These are phyloP conservation scores for Clausena lansium DNA, from an alignment of 345 rosid genomes.

Conservation along the genomic window DNA sequence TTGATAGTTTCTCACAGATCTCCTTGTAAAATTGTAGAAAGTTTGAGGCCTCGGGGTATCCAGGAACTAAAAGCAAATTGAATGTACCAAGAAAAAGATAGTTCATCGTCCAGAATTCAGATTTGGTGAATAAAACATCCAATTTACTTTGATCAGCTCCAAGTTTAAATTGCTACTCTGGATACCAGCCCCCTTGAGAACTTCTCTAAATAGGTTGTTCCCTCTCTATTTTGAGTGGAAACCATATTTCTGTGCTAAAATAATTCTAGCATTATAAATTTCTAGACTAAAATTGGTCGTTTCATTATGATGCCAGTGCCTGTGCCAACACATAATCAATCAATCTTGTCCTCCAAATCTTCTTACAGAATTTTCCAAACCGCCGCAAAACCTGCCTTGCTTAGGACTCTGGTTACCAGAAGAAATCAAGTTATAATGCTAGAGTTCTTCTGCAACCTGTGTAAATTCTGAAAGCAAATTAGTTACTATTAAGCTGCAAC, in stretches of 20 bases:
- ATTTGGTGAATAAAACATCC: background rate
- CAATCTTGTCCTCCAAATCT: background rate
- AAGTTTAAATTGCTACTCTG: background rate
- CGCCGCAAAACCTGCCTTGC: background rate
- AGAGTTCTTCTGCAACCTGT: background rate
- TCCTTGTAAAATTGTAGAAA: slow-evolving; percentile 9
- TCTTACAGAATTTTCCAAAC: background rate
- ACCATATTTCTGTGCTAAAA: background rate
- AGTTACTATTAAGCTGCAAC: background rate
- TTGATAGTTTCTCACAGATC: slow-evolving; percentile 9
- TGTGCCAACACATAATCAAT: background rate
- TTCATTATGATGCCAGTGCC: background rate
- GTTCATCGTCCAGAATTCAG: background rate
- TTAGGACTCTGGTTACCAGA: background rate
- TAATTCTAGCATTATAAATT: background rate
- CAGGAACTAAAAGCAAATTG: background rate
- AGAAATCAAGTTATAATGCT: background rate
- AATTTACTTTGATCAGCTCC: background rate
- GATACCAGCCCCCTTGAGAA: background rate
- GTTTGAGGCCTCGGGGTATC: background rate
- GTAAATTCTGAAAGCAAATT: background rate
- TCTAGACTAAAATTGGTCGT: too few relatives aligned
- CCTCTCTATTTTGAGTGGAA: background rate
- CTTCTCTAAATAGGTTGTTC: background rate
- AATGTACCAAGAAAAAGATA: background rate